Evolutionary conservation across 441 rosid genomes (phyloP).

Genomic region (Populus hybrid): DNA sequence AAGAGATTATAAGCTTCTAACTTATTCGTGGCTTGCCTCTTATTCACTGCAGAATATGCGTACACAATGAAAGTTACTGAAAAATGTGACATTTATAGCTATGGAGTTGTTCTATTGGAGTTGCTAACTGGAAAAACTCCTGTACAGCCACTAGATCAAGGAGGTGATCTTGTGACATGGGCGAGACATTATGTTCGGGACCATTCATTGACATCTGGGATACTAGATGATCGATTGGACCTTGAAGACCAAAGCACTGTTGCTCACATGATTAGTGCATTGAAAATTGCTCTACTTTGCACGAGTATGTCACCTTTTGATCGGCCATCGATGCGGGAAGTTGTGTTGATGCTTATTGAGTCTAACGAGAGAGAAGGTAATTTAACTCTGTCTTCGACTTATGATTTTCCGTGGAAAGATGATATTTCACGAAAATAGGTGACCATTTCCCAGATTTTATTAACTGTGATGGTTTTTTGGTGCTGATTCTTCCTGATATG

Average conservation of each 20-base stretch:
- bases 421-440: conserved; percentile 24
- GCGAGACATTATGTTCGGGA: conserved; percentile 59
- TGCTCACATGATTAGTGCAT: conserved; percentile 68
- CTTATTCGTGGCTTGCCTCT: background rate
- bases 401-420: conserved; percentile 38
- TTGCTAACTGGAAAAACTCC: conserved; percentile 85
- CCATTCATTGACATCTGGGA: conserved; percentile 47
- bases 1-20: no score
- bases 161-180: conserved; percentile 84
- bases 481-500: conserved; percentile 16
- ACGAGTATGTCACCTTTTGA: conserved; percentile 68
- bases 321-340: conserved; percentile 95
- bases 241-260: conserved; percentile 54
- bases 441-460: conserved; percentile 12
- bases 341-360: conserved; percentile 77
- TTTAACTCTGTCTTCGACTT: conserved; percentile 39
- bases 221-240: conserved; percentile 68
- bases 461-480: conserved; percentile 16
- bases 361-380: conserved; percentile 60
- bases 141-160: conserved; percentile 80
- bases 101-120: conserved; percentile 86
- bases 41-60: conserved; percentile 66
- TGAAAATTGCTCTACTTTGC: conserved; percentile 78
- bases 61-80: conserved; percentile 28
- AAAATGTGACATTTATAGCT: conserved; percentile 95